Conservation (phyloP, 2,329 filamentous ascomycete genomes). For the Penicillium freii region DNA sequence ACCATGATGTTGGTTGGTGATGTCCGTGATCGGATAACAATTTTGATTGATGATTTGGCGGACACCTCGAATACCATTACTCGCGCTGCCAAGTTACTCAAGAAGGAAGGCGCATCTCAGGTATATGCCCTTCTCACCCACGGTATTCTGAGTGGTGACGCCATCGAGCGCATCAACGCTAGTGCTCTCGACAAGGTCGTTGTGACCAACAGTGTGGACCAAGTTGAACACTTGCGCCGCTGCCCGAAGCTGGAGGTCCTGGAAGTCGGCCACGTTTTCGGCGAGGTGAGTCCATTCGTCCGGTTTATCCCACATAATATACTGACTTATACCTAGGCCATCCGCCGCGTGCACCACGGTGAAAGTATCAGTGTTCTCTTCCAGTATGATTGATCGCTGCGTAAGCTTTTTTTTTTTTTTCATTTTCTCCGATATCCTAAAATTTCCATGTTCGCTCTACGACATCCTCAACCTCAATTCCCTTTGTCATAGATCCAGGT, state of each 20-base stretch:
- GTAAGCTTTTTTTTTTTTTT: slow-evolving; percentile 7
- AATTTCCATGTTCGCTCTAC: slow-evolving; percentile 2
- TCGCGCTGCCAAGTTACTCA: slow-evolving; percentile 90
- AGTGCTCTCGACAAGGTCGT: slow-evolving; percentile 90
- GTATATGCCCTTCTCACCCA: slow-evolving; percentile 94
- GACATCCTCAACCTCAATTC: slow-evolving; percentile 1
- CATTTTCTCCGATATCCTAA: slow-evolving; percentile 8
- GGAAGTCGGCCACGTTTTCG: slow-evolving; percentile 84
- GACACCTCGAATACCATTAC: slow-evolving; percentile 98
- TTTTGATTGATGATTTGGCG: slow-evolving; percentile 89
- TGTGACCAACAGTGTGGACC: slow-evolving; percentile 92
- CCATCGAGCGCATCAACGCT: slow-evolving; percentile 89
- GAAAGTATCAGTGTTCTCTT: slow-evolving; percentile 97
- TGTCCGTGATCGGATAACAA: slow-evolving; percentile 75
- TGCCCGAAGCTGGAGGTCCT: slow-evolving; percentile 90
- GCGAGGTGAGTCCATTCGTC: slow-evolving; percentile 60
- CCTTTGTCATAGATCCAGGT: slow-evolving; percentile 10
- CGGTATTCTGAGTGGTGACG: slow-evolving; percentile 91
- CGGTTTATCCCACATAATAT: slow-evolving; percentile 4
- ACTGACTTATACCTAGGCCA: slow-evolving; percentile 57
- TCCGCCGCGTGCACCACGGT: slow-evolving; percentile 92
- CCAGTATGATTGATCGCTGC: slow-evolving; percentile 64
- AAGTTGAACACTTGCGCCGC: slow-evolving; percentile 71
- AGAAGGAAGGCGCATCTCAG: slow-evolving; percentile 83
- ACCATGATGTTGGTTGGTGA: slow-evolving; percentile 96